Percentiles rank a stretch among this genome's conserved stretches.
Conservation (phyloP, 2,329 filamentous ascomycete species). For the Emmonsiellopsis sp. region DNA sequence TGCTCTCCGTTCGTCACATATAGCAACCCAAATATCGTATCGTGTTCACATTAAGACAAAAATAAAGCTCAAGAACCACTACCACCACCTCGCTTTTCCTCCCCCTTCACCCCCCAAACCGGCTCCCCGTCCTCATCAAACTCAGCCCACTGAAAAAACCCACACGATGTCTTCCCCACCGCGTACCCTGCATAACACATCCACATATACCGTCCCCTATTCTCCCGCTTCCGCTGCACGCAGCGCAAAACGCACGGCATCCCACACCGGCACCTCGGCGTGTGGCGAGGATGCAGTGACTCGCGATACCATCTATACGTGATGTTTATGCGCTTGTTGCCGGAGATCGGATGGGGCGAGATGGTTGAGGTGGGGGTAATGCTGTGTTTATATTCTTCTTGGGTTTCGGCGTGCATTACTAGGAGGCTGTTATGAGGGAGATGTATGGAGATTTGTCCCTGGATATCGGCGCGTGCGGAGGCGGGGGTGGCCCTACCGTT, state of each 20-base stretch:
- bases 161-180: conserved; percentile 48
- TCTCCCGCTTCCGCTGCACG: conserved; percentile 69
- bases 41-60: not conserved
- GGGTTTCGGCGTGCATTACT: conserved; percentile 96
- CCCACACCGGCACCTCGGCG: conserved; percentile 67
- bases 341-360: conserved; percentile 73
- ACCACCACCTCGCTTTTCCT: conserved; percentile 6
- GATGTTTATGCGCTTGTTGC: conserved; percentile 77
- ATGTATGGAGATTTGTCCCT: conserved; percentile 85
- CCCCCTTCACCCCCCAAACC: conserved; percentile 39
- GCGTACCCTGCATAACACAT: conserved; percentile 66
- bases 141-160: conserved; percentile 75
- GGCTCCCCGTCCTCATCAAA: conserved; percentile 84
- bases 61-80: not conserved
- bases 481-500: conserved; percentile 5
- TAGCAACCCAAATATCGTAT: too few species aligned
- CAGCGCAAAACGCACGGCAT: conserved; percentile 63
- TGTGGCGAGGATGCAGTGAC: conserved; percentile 65
- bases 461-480: conserved; percentile 44
- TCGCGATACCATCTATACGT: conserved; percentile 84
- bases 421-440: conserved; percentile 89
- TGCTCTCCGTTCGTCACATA: too few species aligned
- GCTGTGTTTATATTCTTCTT: conserved; percentile 91
- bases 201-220: conserved; percentile 78
- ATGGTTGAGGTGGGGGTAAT: conserved; percentile 67